Base-by-base conservation (phyloP, 2,329 filamentous ascomycete species). In the Ophiostoma himal-ulmi region DNA sequence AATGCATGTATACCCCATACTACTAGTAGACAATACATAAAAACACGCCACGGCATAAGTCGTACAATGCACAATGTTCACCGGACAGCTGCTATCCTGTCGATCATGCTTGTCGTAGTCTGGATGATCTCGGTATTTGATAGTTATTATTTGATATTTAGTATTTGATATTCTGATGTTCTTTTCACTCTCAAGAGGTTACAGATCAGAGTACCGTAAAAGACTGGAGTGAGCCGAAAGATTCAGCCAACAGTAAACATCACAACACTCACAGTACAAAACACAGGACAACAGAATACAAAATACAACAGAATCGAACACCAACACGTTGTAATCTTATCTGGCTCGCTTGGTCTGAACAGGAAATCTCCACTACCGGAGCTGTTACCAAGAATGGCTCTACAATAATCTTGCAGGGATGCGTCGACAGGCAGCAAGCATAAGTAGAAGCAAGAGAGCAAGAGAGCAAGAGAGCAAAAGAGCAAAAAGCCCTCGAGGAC, bases 311-410 rank as follows among this genome's bases (percentile, higher is more conserved):
- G 1, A 6, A 20, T 44, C 3, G 10, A 52, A 17, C 13, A 20
- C 44, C 44, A 52, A 52, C 44, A 60, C 54, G 26, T 26, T 30
- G 54, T 13, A 62, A 62, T 62, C 57, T 54, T 54, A 54, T 54
- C 52, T 54, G 52, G 22, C 57, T 62, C 57, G 57, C 26, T 62
- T 62, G 57, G 26, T 26, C 57, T 34, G 26, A 22, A 62, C 7
- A 34, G 57, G 57, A 34, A 34, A 62, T 62, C 57, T 11, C 52
- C 26, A 62, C 57, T 30, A 26, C 57, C 57, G 57, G 57, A 62
- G 57, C 57, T 62, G 57, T 62, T 62, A 34, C 57, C 57, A 62
- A 62, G 57, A 62, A 62, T 62, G 57, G 57, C 26, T 34, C 57
- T 57, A 20, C 44, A 48, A 20, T 5, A 48, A 48, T 48, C 44